Evolutionary conservation across 129 eudicot species (phyloP).

Genomic region (Flaveria trinervia): DNA sequence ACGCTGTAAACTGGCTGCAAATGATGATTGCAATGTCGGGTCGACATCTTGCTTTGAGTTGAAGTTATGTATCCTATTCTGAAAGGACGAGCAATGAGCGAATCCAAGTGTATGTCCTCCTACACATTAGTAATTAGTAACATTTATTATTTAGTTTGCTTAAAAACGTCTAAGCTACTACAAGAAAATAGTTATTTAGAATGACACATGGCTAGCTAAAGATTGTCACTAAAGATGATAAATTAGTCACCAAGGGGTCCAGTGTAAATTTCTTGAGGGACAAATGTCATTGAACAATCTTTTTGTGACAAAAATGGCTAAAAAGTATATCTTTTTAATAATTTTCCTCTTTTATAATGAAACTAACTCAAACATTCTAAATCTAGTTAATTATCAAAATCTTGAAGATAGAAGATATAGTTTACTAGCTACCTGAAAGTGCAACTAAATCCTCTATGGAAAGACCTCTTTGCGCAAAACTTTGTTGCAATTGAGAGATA

Average conservation of each 20-base stretch:
- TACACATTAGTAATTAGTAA: slow-evolving; percentile 21
- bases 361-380: no score
- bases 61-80: slow-evolving; percentile 66
- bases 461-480: slow-evolving; percentile 82
- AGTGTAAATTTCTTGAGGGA: no score
- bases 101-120: slow-evolving; percentile 88
- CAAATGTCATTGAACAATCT: background rate
- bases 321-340: no score
- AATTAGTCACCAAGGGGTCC: no score
- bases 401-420: background rate
- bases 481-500: slow-evolving; percentile 71
- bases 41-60: slow-evolving; percentile 39
- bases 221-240: no score
- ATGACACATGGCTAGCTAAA: no score
- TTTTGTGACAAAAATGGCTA: background rate
- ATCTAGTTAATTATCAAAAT: background rate
- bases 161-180: background rate
- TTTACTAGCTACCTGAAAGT: slow-evolving; percentile 58
- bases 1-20: slow-evolving; percentile 35
- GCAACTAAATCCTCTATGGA: slow-evolving; percentile 74
- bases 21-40: slow-evolving; percentile 33
- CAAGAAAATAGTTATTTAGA: background rate
- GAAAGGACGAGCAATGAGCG: slow-evolving; percentile 79
- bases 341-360: no score
- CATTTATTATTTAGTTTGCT: background rate